Base-by-base conservation (phyloP, 306 rosid genomes). In the Fagus sylvatica region DNA sequence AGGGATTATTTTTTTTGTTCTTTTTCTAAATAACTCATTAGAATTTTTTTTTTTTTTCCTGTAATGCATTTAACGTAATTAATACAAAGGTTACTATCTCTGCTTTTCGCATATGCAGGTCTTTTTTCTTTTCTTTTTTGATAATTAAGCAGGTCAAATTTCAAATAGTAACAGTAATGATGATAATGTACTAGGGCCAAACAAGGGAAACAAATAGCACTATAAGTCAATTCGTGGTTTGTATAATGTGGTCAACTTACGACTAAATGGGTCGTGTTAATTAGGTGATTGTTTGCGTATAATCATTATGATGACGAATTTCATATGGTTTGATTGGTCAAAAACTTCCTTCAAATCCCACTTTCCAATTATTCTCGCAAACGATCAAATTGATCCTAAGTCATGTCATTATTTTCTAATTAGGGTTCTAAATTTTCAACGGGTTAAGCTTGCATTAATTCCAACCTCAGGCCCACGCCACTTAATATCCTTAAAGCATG, bases 191-290 rank as follows among this genome's bases (percentile, higher is more conserved):
- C 59, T 40, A 15, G 57, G 40, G 53, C 54, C 15, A 2, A 28
- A 55, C 19, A 0, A 9, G 49, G 49, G 7, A 30, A 68, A 19
- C 16, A 41, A 65, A 61, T 39, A 17, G 49, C 71, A 39, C 56
- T 15, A 30, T 15, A 53, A 68, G 80, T 76, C 80, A 75, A 62
- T 39, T 51, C 36, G 32, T 48, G 69, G 32, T 22, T 7, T 62
- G 3, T 43, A 61, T 32, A 13, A 42, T 7, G n/a, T 17, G 69
- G 69, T 74, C 69, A 75, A 42, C 55, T 15, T 2, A 74, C 4
- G 78, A 61, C 48, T 62, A 60, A 43, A 32, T 17, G 15, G 46
- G 71, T 48, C 59, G 6, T 43, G 59, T 17, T 22, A 22, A 22
- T 2, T 17, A 46, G 36, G 71, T 32, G 36, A 9, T 74, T 33